Percentiles rank a stretch among this genome's conserved stretches.
Evolutionary conservation across 73 alveolate genomes (phyloP).

Genomic region (Blepharisma stoltei): DNA sequence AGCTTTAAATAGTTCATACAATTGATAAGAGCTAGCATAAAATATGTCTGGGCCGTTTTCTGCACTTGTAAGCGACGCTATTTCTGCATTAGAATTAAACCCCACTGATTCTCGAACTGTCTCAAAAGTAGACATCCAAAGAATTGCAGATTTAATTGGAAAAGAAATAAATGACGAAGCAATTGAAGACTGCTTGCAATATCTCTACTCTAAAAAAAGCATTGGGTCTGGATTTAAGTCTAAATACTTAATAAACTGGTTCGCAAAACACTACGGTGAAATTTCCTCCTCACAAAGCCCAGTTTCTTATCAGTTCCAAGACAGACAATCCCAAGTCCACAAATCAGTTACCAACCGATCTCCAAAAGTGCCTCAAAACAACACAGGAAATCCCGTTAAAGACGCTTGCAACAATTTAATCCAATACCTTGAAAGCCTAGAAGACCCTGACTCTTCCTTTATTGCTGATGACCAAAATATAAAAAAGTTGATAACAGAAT

Average conservation of each 20-base stretch:
- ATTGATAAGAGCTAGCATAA: too few species aligned
- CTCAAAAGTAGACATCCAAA: slow-evolving; percentile 11
- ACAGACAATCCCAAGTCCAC: background rate
- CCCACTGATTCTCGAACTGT: slow-evolving; percentile 4
- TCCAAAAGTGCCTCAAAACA: slow-evolving; percentile 12
- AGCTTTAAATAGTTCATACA: too few species aligned
- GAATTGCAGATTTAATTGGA: slow-evolving; percentile 21
- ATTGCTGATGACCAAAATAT: slow-evolving; percentile 22
- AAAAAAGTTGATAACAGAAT: slow-evolving; percentile 5
- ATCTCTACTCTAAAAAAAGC: slow-evolving; percentile 3
- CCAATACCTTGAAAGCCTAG: slow-evolving; percentile 14
- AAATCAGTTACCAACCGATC: background rate
- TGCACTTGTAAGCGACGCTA: background rate
- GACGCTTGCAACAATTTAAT: slow-evolving; percentile 20
- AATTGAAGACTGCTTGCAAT: slow-evolving; percentile 13
- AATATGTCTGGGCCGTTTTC: too few species aligned
- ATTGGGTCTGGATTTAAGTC: background rate
- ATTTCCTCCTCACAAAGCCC: background rate
- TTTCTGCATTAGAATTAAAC: slow-evolving; percentile 11
- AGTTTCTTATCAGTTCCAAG: background rate
- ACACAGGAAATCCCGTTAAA: slow-evolving; percentile 16
- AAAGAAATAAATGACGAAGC: slow-evolving; percentile 14
- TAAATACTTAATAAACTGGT: slow-evolving; percentile 21
- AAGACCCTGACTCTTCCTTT: background rate
- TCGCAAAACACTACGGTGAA: background rate